Base-by-base conservation (phyloP, 768 basidiomycete genomes). In the Polyporus arcularius region DNA sequence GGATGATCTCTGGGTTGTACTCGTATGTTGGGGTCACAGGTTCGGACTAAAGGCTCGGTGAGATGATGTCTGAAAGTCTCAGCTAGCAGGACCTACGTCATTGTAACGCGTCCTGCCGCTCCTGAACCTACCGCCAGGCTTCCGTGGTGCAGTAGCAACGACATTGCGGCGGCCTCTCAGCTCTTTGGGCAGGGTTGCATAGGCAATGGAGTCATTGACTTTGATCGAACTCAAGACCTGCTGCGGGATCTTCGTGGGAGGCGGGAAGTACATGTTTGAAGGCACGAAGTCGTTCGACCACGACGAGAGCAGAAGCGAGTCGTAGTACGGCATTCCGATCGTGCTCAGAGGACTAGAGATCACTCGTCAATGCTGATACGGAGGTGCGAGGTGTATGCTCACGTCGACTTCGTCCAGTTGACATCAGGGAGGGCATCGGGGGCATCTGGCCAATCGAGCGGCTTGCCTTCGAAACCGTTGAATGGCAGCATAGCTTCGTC, bases 321-420 rank as follows among this genome's bases (percentile, higher is more conserved):
- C 80, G 71, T 97, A 97, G 73, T 88, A 82, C 11, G 96, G 96
- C 79, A 97, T 79, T 2, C 96, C 96, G 63, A 98, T 86, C 31
- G 82, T 78, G 70, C 92, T 98, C 53, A 99, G 79, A 2, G 96
- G 96, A 8, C 94, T 96, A 61, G 49, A 4, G n/a, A 26, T 43
- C 53, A 41, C 9, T 31, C 54, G 9, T 40, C 39, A 42, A 4
- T 31, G 10, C 32, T 12, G 15, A 35, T 35, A 40, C 30, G 5
- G 6, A 5, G 38, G 6, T 52, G 14, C 12, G 2, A 16, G 6
- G 10, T 7, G 30, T 1, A 14, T 12, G 73, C 87, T 69, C 71
- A 95, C 92, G 92, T 97, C 16, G 82, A 78, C 56, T 90, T 84
- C 1, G 81, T 82, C 95, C 96, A 98, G n/a, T 85, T 76, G 47